Conservation (phyloP, 2,329 filamentous ascomycete species). For the Sphaerulina musiva region DNA sequence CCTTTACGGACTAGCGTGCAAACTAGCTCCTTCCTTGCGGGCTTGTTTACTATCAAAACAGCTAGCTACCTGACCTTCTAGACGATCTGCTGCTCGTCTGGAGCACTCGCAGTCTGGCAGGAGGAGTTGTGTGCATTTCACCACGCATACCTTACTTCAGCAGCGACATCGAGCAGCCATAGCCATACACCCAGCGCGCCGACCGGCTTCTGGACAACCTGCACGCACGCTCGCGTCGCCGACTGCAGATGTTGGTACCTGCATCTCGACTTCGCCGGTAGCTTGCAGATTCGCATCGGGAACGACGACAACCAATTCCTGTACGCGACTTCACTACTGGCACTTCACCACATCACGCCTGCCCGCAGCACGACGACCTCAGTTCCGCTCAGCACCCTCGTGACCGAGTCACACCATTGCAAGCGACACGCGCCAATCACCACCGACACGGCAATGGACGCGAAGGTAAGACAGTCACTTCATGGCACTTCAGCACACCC, state of each 20-base stretch:
- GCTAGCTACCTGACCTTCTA: neutral
- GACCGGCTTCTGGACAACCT: neutral
- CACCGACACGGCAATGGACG: slow-evolving; percentile 22
- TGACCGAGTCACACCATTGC: neutral
- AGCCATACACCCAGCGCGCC: slow-evolving; percentile 3
- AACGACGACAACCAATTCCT: neutral
- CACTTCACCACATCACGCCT: neutral
- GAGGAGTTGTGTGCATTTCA: neutral
- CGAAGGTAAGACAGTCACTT: slow-evolving; percentile 21
- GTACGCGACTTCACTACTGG: neutral
- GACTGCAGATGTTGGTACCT: neutral
- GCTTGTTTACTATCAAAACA: neutral
- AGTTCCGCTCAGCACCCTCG: neutral
- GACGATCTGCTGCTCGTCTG: neutral
- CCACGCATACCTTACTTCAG: neutral
- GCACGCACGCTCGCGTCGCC: neutral
- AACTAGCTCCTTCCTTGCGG: neutral
- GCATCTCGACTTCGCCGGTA: slow-evolving; percentile 3
- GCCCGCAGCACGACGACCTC: neutral
- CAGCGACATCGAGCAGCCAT: slow-evolving; percentile 4
- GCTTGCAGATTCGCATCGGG: slow-evolving; percentile 1
- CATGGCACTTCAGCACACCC: neutral
- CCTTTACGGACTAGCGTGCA: neutral
- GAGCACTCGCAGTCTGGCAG: neutral
- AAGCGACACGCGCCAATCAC: neutral